A percentile compares a stretch with the other conserved stretches of the same genome.
These are phyloP conservation scores for Neonothopanus nambi DNA, from an alignment of 1,284 basidiomycete species.

Conservation along the genomic window DNA sequence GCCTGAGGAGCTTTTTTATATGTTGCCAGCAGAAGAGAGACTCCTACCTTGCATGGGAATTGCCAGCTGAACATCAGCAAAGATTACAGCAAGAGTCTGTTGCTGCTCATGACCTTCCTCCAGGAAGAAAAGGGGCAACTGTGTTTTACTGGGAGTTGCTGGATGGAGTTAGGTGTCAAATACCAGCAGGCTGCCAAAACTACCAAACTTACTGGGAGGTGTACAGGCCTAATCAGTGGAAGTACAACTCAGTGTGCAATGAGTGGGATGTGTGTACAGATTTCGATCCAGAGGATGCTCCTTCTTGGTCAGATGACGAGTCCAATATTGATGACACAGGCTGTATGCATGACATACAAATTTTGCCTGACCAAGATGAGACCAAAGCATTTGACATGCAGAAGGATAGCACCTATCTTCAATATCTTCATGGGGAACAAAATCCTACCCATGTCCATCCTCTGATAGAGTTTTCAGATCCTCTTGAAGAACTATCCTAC, in stretches of 20 bases:
- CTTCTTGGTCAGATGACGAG: not conserved
- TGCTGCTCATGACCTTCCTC: not conserved
- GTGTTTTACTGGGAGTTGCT: constrained; percentile 1
- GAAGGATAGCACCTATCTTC: no score
- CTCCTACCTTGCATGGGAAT: not conserved
- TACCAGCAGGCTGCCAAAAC: not conserved
- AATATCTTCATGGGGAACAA: no score
- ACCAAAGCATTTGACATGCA: no score
- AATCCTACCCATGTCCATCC: no score
- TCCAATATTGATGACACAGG: no score
- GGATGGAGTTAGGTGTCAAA: not conserved
- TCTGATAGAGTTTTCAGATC: not conserved
- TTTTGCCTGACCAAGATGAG: no score
- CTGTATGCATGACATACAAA: no score
- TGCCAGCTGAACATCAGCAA: not conserved
- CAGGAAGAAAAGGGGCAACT: not conserved
- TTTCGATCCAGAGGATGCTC: not conserved
- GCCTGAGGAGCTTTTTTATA: not conserved
- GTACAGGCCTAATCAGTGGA: not conserved
- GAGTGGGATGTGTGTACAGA: constrained; percentile 14
- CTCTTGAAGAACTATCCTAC: no score
- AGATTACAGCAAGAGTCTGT: not conserved
- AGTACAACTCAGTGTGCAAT: constrained; percentile 9
- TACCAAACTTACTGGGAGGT: constrained; percentile 7
- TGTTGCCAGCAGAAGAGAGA: not conserved